Evolutionary conservation across 495 filamentous ascomycete genomes (phyloP).

Genomic region (Penicillium lividum): DNA sequence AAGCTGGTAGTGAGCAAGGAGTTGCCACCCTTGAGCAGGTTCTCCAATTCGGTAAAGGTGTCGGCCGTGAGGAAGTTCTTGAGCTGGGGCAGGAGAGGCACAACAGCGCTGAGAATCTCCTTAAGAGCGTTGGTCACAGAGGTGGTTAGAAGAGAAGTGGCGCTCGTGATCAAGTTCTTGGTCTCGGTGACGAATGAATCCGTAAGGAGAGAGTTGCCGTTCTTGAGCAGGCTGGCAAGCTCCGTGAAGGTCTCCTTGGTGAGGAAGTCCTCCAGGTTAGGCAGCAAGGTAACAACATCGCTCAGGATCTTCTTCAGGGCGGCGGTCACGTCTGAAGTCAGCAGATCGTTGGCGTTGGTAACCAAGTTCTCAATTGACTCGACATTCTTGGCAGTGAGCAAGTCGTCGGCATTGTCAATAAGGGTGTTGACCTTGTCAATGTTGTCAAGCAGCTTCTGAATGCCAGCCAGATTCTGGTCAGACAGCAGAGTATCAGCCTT

Average conservation of each 20-base stretch:
- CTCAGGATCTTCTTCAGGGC: conserved; percentile 24
- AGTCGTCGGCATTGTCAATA: conserved; percentile 32
- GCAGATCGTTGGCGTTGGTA: conserved; percentile 36
- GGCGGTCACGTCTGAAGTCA: conserved; percentile 40
- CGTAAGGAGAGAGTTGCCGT: conserved; percentile 41
- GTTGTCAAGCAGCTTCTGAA: conserved; percentile 40
- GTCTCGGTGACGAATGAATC: conserved; percentile 26
- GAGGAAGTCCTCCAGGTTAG: conserved; percentile 28
- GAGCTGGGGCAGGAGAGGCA: conserved; percentile 39
- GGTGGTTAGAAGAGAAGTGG: conserved; percentile 20
- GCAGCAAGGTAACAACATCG: conserved; percentile 24
- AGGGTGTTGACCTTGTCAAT: conserved; percentile 40
- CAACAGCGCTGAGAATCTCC: conserved; percentile 36
- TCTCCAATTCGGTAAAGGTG: conserved; percentile 38
- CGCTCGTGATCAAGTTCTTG: conserved; percentile 19
- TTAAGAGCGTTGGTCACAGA: conserved; percentile 27
- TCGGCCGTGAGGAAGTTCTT: conserved; percentile 39
- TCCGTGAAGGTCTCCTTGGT: conserved; percentile 35
- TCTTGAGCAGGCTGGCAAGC: conserved; percentile 35
- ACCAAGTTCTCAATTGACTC: conserved; percentile 40
- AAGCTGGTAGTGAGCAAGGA: conserved; percentile 38
- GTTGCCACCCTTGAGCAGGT: conserved; percentile 40
- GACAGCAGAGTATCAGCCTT: conserved; percentile 33
- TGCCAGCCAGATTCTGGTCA: conserved; percentile 37
- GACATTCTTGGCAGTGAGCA: conserved; percentile 32